phyloP scores from a whole-genome alignment of 331 rosid species.

The Cydonia oblonga region DNA sequence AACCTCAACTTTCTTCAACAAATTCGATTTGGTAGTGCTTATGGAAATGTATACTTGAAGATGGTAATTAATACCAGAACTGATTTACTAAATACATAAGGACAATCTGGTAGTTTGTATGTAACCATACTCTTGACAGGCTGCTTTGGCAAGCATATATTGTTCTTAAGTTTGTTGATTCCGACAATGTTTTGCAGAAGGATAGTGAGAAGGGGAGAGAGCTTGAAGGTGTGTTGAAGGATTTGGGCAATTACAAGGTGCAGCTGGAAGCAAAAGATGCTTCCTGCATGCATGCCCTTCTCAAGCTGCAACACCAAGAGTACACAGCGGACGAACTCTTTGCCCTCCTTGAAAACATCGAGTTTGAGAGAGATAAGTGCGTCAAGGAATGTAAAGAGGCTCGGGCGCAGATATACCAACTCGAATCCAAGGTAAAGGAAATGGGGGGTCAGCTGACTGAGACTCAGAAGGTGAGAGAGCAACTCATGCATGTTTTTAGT shows the following conservation, averaged over 20 bases:
- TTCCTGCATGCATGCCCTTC: conserved; percentile 53
- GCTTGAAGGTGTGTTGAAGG: conserved; percentile 42
- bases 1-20: neutral
- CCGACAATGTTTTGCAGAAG: neutral
- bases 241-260: conserved; percentile 47
- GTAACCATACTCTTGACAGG: neutral
- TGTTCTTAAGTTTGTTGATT: neutral
- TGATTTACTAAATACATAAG: neutral
- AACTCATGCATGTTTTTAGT: conserved; percentile 25
- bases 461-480: conserved; percentile 17
- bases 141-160: neutral
- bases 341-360: conserved; percentile 34
- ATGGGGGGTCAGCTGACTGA: conserved; percentile 27
- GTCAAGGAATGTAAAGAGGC: conserved; percentile 19
- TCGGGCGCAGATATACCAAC: conserved; percentile 13
- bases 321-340: conserved; percentile 40
- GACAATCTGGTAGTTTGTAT: neutral
- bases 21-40: neutral
- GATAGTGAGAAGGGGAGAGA: conserved; percentile 37
- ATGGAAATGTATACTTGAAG: neutral
- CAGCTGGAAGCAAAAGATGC: conserved; percentile 69
- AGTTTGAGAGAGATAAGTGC: conserved; percentile 42
- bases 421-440: conserved; percentile 40
- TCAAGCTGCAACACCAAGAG: conserved; percentile 45
- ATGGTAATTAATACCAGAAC: neutral